These are phyloP conservation scores for Nothophoma quercina DNA, from an alignment of 2,329 filamentous ascomycete species.

Conservation along the genomic window DNA sequence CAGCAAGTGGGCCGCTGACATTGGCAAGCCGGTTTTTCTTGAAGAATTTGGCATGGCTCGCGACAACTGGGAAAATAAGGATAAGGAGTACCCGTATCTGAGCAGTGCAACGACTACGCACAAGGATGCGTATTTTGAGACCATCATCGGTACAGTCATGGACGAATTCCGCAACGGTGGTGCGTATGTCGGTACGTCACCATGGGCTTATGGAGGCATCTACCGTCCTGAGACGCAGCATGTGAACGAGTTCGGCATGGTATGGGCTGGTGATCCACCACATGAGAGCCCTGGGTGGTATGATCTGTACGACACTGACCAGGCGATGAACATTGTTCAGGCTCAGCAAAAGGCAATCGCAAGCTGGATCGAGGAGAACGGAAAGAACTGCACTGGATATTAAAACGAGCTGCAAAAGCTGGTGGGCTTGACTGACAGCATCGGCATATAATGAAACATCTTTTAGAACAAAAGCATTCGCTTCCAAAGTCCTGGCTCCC, in stretches of 20 bases:
- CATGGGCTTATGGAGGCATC: constrained; percentile 52
- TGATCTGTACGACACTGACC: constrained; percentile 50
- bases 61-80: constrained; percentile 50
- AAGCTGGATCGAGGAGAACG: constrained; percentile 36
- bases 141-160: constrained; percentile 48
- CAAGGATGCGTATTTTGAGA: constrained; percentile 50
- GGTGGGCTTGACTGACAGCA: too few species aligned
- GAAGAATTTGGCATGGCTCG: constrained; percentile 53
- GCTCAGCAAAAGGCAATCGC: constrained; percentile 43
- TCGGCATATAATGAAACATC: too few species aligned
- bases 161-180: constrained; percentile 45
- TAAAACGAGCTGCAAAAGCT: neutral
- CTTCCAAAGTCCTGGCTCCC: too few species aligned
- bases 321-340: constrained; percentile 48
- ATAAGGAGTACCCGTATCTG: constrained; percentile 48
- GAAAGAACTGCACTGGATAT: constrained; percentile 8
- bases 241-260: constrained; percentile 50
- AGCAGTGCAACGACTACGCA: constrained; percentile 45
- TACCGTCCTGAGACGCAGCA: constrained; percentile 51
- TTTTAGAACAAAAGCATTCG: too few species aligned
- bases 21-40: constrained; percentile 50
- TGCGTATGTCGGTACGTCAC: constrained; percentile 48
- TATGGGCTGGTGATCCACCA: constrained; percentile 52
- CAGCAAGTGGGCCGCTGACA: constrained; percentile 45
- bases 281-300: constrained; percentile 53